phyloP scores from a whole-genome alignment of 2,329 filamentous ascomycete species.

The Trichophyton equinum region DNA sequence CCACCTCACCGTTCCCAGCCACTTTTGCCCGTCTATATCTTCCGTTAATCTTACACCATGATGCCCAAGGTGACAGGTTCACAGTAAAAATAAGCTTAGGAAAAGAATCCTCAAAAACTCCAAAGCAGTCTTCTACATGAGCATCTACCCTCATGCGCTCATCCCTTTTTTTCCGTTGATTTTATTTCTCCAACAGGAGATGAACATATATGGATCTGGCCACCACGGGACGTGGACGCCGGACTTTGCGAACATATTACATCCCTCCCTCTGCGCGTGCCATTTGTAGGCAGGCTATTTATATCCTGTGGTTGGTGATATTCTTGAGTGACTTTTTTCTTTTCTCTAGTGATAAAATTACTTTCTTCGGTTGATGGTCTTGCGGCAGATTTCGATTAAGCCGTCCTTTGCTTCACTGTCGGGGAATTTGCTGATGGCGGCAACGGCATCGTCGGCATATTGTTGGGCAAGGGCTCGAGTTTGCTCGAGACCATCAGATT shows the following conservation, averaged over 20 bases:
- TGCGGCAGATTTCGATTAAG: conserved; percentile 83
- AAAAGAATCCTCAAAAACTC: neutral
- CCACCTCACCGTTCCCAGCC: neutral
- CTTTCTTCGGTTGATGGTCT: conserved; percentile 80
- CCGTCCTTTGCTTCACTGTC: conserved; percentile 91
- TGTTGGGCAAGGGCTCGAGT: conserved; percentile 82
- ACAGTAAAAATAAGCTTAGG: neutral
- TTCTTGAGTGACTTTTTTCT: neutral
- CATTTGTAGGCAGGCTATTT: neutral
- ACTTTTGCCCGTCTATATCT: neutral
- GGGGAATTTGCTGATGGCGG: conserved; percentile 72
- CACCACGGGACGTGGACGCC: neutral
- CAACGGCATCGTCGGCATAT: conserved; percentile 77
- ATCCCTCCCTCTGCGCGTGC: neutral
- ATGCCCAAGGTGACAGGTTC: neutral
- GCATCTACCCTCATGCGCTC: neutral
- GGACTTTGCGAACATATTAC: neutral
- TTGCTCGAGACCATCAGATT: conserved; percentile 80
- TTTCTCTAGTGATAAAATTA: conserved; percentile 31
- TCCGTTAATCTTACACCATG: neutral
- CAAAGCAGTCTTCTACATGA: neutral
- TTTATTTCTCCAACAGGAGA: neutral
- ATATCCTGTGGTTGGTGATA: neutral
- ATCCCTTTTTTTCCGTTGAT: neutral
- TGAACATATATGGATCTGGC: neutral